phyloP scores from a whole-genome alignment of 352 stramenopile genomes.

The Phytophthora meadii region DNA sequence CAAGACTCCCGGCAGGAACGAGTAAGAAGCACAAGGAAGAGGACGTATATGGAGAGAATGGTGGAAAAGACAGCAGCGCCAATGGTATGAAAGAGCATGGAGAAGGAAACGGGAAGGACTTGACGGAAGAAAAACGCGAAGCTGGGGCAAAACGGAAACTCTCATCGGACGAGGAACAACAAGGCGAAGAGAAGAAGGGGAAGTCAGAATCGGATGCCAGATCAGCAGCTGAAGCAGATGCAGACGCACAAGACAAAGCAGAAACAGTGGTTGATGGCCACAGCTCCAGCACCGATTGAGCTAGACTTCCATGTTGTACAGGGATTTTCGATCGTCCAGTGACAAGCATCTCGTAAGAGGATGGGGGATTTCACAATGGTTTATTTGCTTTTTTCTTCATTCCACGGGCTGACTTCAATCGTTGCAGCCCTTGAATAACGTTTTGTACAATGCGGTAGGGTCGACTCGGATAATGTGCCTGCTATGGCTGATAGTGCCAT shows the following conservation, averaged over 20 bases:
- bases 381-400: conserved; percentile 36
- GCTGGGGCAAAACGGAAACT: conserved; percentile 38
- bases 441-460: conserved; percentile 37
- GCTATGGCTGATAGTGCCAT: conserved; percentile 18
- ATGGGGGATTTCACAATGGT: conserved; percentile 25
- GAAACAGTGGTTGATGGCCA: conserved; percentile 9
- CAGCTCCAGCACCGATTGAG: conserved; percentile 17
- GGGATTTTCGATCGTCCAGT: no score
- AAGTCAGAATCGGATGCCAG: conserved; percentile 22
- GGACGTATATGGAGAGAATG: conserved; percentile 1
- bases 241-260: conserved; percentile 16
- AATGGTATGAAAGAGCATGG: conserved; percentile 16
- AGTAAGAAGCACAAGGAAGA: not conserved
- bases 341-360: not conserved
- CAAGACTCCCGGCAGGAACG: conserved; percentile 26
- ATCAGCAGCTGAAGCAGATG: conserved; percentile 3
- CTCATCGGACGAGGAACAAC: conserved; percentile 27
- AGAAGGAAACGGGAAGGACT: conserved; percentile 1
- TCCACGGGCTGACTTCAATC: conserved; percentile 29
- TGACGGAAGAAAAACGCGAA: conserved; percentile 26
- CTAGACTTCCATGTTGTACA: conserved; percentile 23
- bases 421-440: conserved; percentile 32
- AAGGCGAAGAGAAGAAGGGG: conserved; percentile 39
- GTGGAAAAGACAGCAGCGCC: conserved; percentile 2
- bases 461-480: conserved; percentile 12